Conservation (phyloP, 2,329 filamentous ascomycete genomes). For the Cadophora gregata region DNA sequence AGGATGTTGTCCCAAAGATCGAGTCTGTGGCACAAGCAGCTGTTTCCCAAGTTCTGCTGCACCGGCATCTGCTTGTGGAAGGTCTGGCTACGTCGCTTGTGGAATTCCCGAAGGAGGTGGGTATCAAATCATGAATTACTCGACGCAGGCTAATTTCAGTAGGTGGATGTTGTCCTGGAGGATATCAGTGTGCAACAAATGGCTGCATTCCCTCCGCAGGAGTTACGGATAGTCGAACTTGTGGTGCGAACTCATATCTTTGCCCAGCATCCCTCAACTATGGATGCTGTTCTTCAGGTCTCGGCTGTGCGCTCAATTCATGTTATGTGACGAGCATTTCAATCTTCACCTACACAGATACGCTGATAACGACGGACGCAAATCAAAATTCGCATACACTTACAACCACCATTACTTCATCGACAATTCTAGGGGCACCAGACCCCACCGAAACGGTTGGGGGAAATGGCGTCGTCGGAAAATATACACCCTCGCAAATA, state of each 20-base stretch:
- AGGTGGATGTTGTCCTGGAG: constrained; percentile 48
- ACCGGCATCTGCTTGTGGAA: constrained; percentile 37
- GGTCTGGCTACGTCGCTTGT: constrained; percentile 38
- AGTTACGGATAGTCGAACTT: constrained; percentile 48
- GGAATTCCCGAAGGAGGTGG: constrained; percentile 40
- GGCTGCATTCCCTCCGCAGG: constrained; percentile 54
- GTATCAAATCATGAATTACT: constrained; percentile 26
- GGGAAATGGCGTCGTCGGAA: constrained; percentile 29
- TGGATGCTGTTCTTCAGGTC: constrained; percentile 58
- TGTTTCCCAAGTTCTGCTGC: constrained; percentile 47
- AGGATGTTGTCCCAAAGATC: constrained; percentile 50
- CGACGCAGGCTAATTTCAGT: constrained; percentile 14
- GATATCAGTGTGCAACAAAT: constrained; percentile 54
- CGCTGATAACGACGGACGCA: constrained; percentile 53
- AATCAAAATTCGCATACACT: constrained; percentile 49
- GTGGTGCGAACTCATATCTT: constrained; percentile 52
- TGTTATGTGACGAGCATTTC: constrained; percentile 57
- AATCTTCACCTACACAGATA: constrained; percentile 53
- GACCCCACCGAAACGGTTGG: constrained; percentile 33
- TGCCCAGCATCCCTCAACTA: constrained; percentile 58
- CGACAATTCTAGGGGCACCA: constrained; percentile 46
- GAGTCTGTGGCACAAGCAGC: constrained; percentile 52
- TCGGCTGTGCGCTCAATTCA: constrained; percentile 53
- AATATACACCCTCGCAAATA: constrained; percentile 32
- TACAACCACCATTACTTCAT: constrained; percentile 47